A percentile compares a stretch with the other conserved stretches of the same genome.
Evolutionary conservation across 306 rosid genomes (phyloP).

Genomic region (Pyrus communis): DNA sequence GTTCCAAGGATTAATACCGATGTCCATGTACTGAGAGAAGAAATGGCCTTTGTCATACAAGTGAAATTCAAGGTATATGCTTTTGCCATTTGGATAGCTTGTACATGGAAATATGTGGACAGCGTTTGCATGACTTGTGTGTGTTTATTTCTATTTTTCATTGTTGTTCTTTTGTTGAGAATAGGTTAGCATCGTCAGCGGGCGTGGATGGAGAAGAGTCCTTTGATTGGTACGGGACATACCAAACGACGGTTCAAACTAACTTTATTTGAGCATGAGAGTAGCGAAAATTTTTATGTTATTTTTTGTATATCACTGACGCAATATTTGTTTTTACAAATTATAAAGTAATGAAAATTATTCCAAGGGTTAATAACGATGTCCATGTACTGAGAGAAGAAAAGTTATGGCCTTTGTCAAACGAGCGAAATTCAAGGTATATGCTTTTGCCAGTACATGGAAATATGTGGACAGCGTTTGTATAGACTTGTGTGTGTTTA

Average conservation of each 20-base stretch:
- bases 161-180: neutral
- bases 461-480: conserved; percentile 9
- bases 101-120: conserved; percentile 7
- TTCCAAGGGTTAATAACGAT: neutral
- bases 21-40: neutral
- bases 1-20: neutral
- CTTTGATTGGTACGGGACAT: neutral
- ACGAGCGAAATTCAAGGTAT: conserved; percentile 6
- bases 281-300: neutral
- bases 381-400: neutral
- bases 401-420: neutral
- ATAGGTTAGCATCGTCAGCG: neutral
- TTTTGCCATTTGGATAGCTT: neutral
- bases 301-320: neutral
- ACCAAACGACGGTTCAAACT: neutral
- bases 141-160: neutral
- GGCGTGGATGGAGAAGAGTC: neutral
- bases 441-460: neutral
- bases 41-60: neutral
- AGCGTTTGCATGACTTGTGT: neutral
- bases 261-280: neutral
- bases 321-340: neutral
- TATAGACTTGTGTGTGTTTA: neutral
- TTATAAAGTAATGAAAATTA: neutral
- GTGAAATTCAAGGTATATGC: conserved; percentile 13